A percentile compares a stretch with the other conserved stretches of the same genome.
Conservation (phyloP, 768 basidiomycete genomes). For the Termitomyces sp. region DNA sequence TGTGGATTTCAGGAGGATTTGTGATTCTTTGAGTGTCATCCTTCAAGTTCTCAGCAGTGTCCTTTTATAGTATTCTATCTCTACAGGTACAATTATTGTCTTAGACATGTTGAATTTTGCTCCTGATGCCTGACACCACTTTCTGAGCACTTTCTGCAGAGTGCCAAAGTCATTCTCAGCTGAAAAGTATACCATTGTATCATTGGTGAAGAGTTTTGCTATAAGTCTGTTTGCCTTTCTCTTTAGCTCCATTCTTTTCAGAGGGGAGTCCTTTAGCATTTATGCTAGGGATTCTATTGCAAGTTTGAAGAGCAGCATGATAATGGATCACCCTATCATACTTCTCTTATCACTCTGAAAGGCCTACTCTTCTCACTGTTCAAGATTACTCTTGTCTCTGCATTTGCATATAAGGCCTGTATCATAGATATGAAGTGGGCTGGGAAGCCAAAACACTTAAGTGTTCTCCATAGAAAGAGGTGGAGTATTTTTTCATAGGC, state of each 20-base stretch:
- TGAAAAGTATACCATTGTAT: neutral
- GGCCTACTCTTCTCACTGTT: too few relatives aligned
- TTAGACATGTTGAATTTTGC: neutral
- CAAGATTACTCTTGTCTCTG: too few relatives aligned
- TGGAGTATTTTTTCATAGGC: too few relatives aligned
- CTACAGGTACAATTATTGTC: neutral
- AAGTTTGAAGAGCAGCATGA: neutral
- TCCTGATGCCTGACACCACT: neutral
- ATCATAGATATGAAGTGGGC: too few relatives aligned
- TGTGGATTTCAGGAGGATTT: slow-evolving; percentile 5
- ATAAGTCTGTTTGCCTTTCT: neutral
- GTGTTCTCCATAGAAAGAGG: too few relatives aligned
- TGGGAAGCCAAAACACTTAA: too few relatives aligned
- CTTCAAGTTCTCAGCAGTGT: too few relatives aligned
- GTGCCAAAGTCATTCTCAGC: neutral
- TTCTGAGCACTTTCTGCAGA: neutral
- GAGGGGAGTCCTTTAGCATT: neutral
- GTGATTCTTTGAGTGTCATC: too few relatives aligned
- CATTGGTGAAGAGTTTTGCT: neutral
- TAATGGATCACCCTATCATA: too few relatives aligned
- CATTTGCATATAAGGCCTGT: too few relatives aligned
- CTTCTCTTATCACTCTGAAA: too few relatives aligned
- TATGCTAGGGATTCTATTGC: neutral
- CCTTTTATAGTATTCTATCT: neutral
- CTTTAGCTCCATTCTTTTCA: neutral